Evolutionary conservation across 2,329 filamentous ascomycete genomes (phyloP).

Genomic region (Pleoardoris graminearum): DNA sequence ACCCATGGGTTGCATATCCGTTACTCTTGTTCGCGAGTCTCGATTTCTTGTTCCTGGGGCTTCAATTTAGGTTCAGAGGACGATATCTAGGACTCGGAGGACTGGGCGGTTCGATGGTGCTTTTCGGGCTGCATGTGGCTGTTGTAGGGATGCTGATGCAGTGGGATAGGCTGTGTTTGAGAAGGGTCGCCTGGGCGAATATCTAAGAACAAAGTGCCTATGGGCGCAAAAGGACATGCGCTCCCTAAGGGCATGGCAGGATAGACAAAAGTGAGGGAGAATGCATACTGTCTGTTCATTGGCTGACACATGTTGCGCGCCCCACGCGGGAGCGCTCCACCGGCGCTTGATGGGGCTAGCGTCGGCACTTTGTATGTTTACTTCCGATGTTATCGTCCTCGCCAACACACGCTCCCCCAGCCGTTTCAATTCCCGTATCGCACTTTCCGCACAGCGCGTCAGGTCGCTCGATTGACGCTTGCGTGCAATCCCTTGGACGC

Average conservation of each 20-base stretch:
- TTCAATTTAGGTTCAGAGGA: constrained; percentile 18
- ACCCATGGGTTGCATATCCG: constrained; percentile 65
- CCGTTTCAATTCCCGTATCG: constrained; percentile 30
- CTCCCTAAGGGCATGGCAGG: too few relatives aligned
- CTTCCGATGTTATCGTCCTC: constrained; percentile 19
- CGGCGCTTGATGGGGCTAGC: constrained; percentile 10
- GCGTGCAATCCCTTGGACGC: constrained; percentile 24
- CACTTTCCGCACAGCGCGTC: constrained; percentile 33
- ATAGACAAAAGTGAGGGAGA: too few relatives aligned
- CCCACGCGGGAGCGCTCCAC: constrained; percentile 1
- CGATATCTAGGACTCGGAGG: constrained; percentile 35
- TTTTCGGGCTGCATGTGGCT: constrained; percentile 54
- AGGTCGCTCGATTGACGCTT: constrained; percentile 20
- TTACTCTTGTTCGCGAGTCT: constrained; percentile 70
- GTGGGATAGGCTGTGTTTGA: constrained; percentile 38
- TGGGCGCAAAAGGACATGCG: too few relatives aligned
- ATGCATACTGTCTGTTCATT: too few relatives aligned
- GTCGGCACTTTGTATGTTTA: constrained; percentile 24
- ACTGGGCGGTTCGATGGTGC: constrained; percentile 45
- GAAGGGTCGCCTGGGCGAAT: constrained; percentile 23
- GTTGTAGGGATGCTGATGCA: constrained; percentile 46
- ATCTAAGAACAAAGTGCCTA: constrained; percentile 11
- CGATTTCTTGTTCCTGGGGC: constrained; percentile 54
- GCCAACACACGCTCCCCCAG: constrained; percentile 17
- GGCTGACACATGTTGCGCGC: too few relatives aligned